Conservation (phyloP, 306 rosid species). For the Parietaria judaica region DNA sequence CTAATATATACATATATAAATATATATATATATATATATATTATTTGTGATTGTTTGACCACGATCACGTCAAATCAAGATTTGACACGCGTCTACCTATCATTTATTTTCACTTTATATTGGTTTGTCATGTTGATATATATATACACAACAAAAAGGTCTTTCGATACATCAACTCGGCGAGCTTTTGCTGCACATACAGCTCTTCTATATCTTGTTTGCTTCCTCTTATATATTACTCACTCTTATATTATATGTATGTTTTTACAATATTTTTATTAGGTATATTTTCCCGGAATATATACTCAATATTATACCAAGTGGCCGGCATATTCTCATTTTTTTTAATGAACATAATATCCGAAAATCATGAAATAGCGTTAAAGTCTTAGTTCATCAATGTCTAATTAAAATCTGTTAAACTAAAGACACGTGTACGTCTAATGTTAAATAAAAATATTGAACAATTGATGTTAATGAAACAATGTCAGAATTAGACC, state of each 20-base stretch:
- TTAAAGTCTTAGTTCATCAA: no score
- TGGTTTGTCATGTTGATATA: constrained; percentile 26
- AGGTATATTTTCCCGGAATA: no score
- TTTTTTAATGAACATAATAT: no score
- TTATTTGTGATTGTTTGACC: not conserved
- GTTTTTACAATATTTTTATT: no score
- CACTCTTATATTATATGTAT: constrained; percentile 15
- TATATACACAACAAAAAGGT: not conserved
- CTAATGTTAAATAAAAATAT: no score
- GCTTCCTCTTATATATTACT: constrained; percentile 21
- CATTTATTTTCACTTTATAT: constrained; percentile 21
- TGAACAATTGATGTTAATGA: no score
- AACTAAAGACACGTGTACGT: no score
- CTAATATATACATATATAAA: not conserved
- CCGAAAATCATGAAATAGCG: no score
- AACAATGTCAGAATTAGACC: no score
- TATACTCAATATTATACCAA: no score
- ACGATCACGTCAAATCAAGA: constrained; percentile 20
- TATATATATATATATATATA: not conserved
- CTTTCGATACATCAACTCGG: constrained; percentile 50
- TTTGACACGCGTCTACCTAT: constrained; percentile 38
- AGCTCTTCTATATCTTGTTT: constrained; percentile 2
- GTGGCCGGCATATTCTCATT: no score
- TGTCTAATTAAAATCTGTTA: no score
- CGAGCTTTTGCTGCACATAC: constrained; percentile 25